A percentile compares a stretch with the other conserved stretches of the same genome.
Evolutionary conservation across 257 asterid genomes (phyloP).

Genomic region (Solanum sejunctum): DNA sequence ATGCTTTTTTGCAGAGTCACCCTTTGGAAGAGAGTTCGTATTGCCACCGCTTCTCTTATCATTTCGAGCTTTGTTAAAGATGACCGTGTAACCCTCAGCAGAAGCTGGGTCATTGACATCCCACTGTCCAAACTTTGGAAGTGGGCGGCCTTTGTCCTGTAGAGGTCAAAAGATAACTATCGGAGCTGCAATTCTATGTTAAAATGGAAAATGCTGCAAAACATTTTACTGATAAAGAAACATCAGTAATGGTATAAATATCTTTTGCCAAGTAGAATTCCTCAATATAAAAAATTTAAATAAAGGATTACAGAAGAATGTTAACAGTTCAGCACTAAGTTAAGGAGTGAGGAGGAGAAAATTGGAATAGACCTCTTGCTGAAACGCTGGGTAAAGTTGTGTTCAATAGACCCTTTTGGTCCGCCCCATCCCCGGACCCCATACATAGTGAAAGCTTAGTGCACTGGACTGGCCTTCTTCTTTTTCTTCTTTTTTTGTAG

Average conservation of each 20-base stretch:
- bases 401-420: neutral
- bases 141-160: slow-evolving; percentile 37
- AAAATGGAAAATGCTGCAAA: neutral
- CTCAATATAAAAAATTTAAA: neutral
- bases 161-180: neutral
- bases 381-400: neutral
- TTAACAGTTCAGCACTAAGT: neutral
- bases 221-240: neutral
- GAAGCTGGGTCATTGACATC: slow-evolving; percentile 64
- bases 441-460: neutral
- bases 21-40: slow-evolving; percentile 43
- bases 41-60: slow-evolving; percentile 46
- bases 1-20: slow-evolving; percentile 2
- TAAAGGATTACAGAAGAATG: neutral
- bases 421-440: neutral
- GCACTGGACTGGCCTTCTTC: neutral
- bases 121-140: slow-evolving; percentile 74
- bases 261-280: neutral
- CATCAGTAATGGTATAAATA: neutral
- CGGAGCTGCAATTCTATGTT: neutral
- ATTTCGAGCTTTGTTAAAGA: slow-evolving; percentile 50
- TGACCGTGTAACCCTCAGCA: slow-evolving; percentile 57
- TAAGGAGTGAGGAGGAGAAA: neutral
- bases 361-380: neutral
- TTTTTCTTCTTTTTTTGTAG: neutral